Evolutionary conservation across 2,329 filamentous ascomycete genomes (phyloP).

Genomic region (Aspergillus udagawae): DNA sequence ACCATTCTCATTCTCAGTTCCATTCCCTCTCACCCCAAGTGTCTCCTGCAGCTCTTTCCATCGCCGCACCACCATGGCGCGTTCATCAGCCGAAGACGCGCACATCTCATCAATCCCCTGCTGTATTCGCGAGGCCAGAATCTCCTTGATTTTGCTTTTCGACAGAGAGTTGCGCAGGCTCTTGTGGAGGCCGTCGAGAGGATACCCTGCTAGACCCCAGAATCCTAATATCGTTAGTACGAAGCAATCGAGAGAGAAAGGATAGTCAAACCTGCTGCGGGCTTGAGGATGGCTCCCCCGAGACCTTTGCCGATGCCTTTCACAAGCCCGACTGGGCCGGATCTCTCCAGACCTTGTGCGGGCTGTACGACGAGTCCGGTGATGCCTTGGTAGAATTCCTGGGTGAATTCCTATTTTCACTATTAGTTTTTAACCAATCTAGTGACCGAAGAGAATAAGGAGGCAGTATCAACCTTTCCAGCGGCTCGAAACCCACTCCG

Average conservation of each 20-base stretch:
- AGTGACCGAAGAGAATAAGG: neutral
- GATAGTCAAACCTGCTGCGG: slow-evolving; percentile 61
- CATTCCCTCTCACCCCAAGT: neutral
- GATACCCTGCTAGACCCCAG: slow-evolving; percentile 29
- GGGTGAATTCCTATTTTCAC: slow-evolving; percentile 57
- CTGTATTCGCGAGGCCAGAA: slow-evolving; percentile 22
- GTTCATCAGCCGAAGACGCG: slow-evolving; percentile 16
- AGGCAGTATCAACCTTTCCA: slow-evolving; percentile 51
- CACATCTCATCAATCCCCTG: slow-evolving; percentile 28
- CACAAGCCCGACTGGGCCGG: slow-evolving; percentile 62
- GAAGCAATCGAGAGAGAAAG: neutral
- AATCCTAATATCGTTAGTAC: slow-evolving; percentile 15
- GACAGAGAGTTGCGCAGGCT: slow-evolving; percentile 26
- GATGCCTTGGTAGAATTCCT: slow-evolving; percentile 76
- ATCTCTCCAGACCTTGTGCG: slow-evolving; percentile 62
- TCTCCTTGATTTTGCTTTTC: slow-evolving; percentile 23
- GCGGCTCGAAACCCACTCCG: slow-evolving; percentile 73
- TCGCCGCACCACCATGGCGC: slow-evolving; percentile 15
- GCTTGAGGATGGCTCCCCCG: slow-evolving; percentile 75
- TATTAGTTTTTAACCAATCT: slow-evolving; percentile 1
- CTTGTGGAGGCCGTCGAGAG: slow-evolving; percentile 29
- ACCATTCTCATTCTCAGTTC: neutral
- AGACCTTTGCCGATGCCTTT: slow-evolving; percentile 82
- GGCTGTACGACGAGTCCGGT: slow-evolving; percentile 79
- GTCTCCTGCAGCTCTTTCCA: slow-evolving; percentile 14